Base-by-base conservation (phyloP, 2,329 filamentous ascomycete species). In the Phialophora macrospora region DNA sequence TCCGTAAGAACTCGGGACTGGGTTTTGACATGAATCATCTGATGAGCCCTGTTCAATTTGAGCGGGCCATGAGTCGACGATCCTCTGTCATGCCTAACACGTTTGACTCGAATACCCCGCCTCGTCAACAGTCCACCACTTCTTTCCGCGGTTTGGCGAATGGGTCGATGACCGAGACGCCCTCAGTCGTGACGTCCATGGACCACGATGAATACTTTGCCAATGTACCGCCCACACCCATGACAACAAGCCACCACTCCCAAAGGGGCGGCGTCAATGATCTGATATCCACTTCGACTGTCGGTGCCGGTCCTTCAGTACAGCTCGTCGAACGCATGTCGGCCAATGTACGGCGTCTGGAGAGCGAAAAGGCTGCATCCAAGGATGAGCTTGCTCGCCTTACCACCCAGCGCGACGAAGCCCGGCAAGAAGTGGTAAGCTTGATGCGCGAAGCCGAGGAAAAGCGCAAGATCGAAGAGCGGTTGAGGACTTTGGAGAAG, bases 321-420 rank as follows among this genome's bases (percentile, higher is more conserved):
- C 94, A 98, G 78, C 86, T 99, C 0, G 93, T 99, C 17, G 95
- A 98, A 79, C 87, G 94, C 60, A 96, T 99, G 92, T 96, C 91
- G 74, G 92, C 93, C 2, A 92, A 93, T 0, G 93, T 99, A 52
- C 90, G 95, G 9, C 87, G 94, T 5, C 83, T 99, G 0, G 95
- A 99, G 75, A 92, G 88, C 56, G 95, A 99, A 75, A 96, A 96
- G 75, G 91, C 95, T 1, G 90, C 90, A 1, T 88, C 89, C 14
- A 92, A 90, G 74, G 95, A 99, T 75, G 95, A 99, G 76, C 83
- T 97, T 70, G 83, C 85, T 0, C 84, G 94, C 7, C 85, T 99
- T 20, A 88, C 88, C 5, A 83, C 85, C n/a, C 95, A 99, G 77
- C 86, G 95, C 55, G 95, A 99, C 74, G 93, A 97, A 75, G 92